A percentile compares a stretch with the other conserved stretches of the same genome.
phyloP scores from a whole-genome alignment of 1,139 yeast genomes.

The Suhomyces ambrosiae region DNA sequence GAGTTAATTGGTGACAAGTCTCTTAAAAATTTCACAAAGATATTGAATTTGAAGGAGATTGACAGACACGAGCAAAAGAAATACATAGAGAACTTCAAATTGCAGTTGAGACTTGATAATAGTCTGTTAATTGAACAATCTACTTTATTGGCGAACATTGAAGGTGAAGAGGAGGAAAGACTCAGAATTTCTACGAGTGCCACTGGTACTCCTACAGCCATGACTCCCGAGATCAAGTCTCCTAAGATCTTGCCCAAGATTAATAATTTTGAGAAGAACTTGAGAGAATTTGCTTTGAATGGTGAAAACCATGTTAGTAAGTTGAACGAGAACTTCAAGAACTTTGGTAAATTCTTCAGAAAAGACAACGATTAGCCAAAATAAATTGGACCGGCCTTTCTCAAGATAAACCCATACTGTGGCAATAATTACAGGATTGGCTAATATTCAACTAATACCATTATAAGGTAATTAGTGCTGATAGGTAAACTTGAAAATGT shows the following conservation, averaged over 20 bases:
- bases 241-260: constrained; percentile 41
- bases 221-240: constrained; percentile 25
- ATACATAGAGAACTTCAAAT: constrained; percentile 61
- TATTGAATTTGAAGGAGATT: constrained; percentile 65
- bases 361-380: constrained; percentile 34
- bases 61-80: constrained; percentile 47
- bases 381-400: no score
- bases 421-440: background rate
- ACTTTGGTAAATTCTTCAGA: constrained; percentile 60
- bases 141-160: constrained; percentile 37
- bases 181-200: constrained; percentile 11
- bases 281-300: constrained; percentile 53
- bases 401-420: background rate
- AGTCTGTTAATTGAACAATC: constrained; percentile 43
- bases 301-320: constrained; percentile 61
- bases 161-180: constrained; percentile 18
- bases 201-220: constrained; percentile 1
- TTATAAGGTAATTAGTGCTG: background rate
- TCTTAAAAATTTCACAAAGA: constrained; percentile 60
- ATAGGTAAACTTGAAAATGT: no score
- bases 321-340: constrained; percentile 59
- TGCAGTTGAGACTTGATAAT: constrained; percentile 57
- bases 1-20: constrained; percentile 68
- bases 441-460: background rate
- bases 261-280: constrained; percentile 55